phyloP scores from a whole-genome alignment of 140 eudicot species.

The Erigeron philadelphicus region DNA sequence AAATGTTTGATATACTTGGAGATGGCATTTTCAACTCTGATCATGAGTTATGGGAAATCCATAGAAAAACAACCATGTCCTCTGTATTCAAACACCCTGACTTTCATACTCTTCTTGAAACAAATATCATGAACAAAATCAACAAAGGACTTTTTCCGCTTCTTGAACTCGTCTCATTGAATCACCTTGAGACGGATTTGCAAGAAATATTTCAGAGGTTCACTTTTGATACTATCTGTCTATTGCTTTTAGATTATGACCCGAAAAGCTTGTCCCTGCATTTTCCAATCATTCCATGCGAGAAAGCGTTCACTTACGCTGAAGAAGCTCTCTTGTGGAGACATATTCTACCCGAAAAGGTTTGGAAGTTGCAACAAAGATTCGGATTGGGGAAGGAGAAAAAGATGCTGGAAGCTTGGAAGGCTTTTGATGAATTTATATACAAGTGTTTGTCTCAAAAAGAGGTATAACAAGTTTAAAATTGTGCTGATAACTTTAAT shows the following conservation, averaged over 20 bases:
- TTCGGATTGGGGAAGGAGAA: constrained; percentile 23
- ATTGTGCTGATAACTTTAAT: neutral
- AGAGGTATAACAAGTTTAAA: neutral
- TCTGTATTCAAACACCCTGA: constrained; percentile 11
- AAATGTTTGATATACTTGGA: constrained; percentile 16
- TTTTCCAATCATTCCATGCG: constrained; percentile 15
- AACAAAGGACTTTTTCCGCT: constrained; percentile 15
- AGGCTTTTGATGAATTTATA: constrained; percentile 21
- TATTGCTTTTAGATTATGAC: constrained; percentile 14
- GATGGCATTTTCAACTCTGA: constrained; percentile 18
- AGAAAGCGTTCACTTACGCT: constrained; percentile 12
- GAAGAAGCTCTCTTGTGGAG: constrained; percentile 22
- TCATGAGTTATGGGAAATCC: constrained; percentile 20
- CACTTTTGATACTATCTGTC: constrained; percentile 8
- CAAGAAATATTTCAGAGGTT: constrained; percentile 16
- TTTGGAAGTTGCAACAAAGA: constrained; percentile 16
- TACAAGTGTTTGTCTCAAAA: constrained; percentile 8
- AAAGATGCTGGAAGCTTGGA: constrained; percentile 18
- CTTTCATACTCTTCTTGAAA: neutral
- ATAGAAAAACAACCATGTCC: constrained; percentile 17
- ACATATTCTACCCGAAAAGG: neutral
- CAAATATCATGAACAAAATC: neutral
- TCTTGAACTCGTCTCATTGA: neutral
- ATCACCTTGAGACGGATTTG: neutral
- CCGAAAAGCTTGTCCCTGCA: constrained; percentile 18